Evolutionary conservation across 176 grass and related monocot species (phyloP).

Genomic region (Eragrostis nindensis): DNA sequence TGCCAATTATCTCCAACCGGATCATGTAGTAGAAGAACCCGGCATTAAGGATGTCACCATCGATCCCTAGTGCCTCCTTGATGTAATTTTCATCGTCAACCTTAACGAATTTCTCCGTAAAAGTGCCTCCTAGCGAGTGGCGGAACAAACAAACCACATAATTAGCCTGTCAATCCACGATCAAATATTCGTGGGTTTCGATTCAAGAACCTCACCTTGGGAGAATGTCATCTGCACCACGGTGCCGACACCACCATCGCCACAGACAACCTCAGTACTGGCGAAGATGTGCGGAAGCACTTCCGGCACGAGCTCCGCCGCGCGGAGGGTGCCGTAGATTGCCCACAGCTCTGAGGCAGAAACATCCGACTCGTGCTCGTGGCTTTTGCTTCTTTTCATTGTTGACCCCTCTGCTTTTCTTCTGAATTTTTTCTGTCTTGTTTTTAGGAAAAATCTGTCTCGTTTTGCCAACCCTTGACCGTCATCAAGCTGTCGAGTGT

Average conservation of each 20-base stretch:
- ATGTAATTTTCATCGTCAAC: constrained; percentile 31
- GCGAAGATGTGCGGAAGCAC: neutral
- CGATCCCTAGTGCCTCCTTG: constrained; percentile 39
- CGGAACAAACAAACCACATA: neutral
- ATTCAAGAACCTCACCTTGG: constrained; percentile 26
- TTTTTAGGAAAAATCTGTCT: too few species aligned
- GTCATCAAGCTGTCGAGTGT: neutral
- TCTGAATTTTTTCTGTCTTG: neutral
- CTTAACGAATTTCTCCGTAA: constrained; percentile 29
- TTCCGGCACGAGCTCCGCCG: neutral
- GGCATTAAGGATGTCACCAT: constrained; percentile 24
- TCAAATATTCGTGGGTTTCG: neutral
- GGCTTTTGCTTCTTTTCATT: constrained; percentile 37
- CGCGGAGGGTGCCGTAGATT: neutral
- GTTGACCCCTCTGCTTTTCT: neutral
- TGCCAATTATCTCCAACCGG: constrained; percentile 30
- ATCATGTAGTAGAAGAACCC: constrained; percentile 41
- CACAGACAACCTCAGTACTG: neutral
- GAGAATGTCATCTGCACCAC: constrained; percentile 23
- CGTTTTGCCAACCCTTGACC: too few species aligned
- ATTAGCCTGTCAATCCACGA: neutral
- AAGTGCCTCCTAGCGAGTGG: constrained; percentile 1
- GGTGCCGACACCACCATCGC: constrained; percentile 33
- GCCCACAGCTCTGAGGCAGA: constrained; percentile 2
- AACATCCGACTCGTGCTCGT: constrained; percentile 19